Conservation (phyloP, 2,329 filamentous ascomycete species). For the Dactylellina sp. region DNA sequence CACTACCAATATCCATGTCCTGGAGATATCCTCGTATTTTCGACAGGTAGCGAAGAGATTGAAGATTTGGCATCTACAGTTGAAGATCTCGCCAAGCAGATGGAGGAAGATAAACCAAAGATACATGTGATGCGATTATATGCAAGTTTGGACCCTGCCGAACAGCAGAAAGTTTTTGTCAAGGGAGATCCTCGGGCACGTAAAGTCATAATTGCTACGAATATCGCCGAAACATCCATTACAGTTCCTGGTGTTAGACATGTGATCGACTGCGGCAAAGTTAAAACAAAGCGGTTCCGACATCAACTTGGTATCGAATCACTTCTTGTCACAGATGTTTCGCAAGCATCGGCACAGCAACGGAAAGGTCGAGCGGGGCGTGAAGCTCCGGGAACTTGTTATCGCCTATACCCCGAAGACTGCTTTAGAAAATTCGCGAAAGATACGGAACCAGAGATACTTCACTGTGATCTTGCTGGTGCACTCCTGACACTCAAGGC, state of each 20-base stretch:
- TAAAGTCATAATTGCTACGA: slow-evolving; percentile 92
- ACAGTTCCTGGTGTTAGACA: slow-evolving; percentile 93
- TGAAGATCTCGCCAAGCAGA: slow-evolving; percentile 78
- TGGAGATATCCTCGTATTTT: slow-evolving; percentile 90
- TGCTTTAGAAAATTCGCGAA: slow-evolving; percentile 75
- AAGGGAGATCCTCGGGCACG: slow-evolving; percentile 77
- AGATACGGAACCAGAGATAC: slow-evolving; percentile 85
- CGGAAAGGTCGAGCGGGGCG: slow-evolving; percentile 90
- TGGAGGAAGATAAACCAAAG: slow-evolving; percentile 68
- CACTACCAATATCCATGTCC: slow-evolving; percentile 90
- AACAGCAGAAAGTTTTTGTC: slow-evolving; percentile 86
- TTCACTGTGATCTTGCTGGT: slow-evolving; percentile 87
- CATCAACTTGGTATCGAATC: slow-evolving; percentile 88
- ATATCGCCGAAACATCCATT: slow-evolving; percentile 98
- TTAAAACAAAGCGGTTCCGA: slow-evolving; percentile 92
- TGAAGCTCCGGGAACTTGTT: slow-evolving; percentile 91
- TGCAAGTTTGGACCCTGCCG: slow-evolving; percentile 85
- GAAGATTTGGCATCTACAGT: slow-evolving; percentile 82
- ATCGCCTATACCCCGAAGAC: slow-evolving; percentile 84
- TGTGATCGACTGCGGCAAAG: slow-evolving; percentile 92
- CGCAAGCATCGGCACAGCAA: slow-evolving; percentile 91
- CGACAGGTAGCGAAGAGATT: slow-evolving; percentile 93
- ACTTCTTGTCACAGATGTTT: slow-evolving; percentile 78
- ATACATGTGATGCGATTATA: slow-evolving; percentile 82
- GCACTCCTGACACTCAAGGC: slow-evolving; percentile 94